Percentiles rank a stretch among this genome's conserved stretches.
These are phyloP conservation scores for Talaromyces atroroseus DNA, from an alignment of 2,329 filamentous ascomycete genomes.

Conservation along the genomic window DNA sequence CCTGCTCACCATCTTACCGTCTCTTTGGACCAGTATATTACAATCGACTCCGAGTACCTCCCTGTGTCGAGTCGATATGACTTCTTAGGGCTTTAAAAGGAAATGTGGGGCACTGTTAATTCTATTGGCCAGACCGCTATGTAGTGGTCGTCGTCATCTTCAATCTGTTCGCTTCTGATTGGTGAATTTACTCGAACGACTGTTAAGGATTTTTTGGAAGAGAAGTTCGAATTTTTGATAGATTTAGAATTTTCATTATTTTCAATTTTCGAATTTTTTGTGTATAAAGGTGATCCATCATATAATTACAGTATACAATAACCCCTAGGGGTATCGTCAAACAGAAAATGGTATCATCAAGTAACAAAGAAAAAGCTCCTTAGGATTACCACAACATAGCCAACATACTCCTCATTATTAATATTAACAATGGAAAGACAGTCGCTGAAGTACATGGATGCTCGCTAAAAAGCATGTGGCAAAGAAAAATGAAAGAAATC, in stretches of 20 bases:
- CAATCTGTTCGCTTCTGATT: background rate
- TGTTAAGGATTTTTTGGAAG: too few relatives aligned
- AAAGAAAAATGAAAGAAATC: background rate
- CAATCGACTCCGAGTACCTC: too few relatives aligned
- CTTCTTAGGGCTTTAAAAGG: too few relatives aligned
- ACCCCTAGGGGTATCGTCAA: background rate
- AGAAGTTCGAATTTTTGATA: background rate
- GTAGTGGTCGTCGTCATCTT: background rate
- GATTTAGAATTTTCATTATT: background rate
- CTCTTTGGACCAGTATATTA: too few relatives aligned
- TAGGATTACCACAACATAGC: background rate
- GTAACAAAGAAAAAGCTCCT: background rate
- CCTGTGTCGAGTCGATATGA: too few relatives aligned
- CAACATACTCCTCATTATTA: background rate
- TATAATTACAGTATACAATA: background rate
- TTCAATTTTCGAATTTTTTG: background rate
- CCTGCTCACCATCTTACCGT: too few relatives aligned
- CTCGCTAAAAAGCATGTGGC: background rate
- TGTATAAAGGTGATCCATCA: background rate
- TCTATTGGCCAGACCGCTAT: background rate
- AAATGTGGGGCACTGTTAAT: background rate
- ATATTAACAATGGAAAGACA: background rate
- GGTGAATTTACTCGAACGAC: background rate
- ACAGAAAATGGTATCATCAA: background rate
- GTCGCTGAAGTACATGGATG: conserved; percentile 1